Conservation (phyloP, 108 stramenopile species). For the Nitzschia sp. region DNA sequence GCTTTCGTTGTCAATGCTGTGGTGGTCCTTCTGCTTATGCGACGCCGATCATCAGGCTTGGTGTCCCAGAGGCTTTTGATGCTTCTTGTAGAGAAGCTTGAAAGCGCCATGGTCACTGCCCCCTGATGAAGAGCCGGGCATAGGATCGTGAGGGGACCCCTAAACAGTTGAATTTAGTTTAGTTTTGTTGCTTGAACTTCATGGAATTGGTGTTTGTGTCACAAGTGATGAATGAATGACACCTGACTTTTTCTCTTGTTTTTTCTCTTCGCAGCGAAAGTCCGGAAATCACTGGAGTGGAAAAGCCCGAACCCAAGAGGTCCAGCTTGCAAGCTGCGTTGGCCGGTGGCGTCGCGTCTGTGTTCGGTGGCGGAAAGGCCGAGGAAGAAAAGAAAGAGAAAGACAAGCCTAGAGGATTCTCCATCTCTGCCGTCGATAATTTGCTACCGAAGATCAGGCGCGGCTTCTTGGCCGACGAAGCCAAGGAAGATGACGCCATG, state of each 20-base stretch:
- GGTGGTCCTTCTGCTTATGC: constrained; percentile 18
- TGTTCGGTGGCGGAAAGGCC: constrained; percentile 26
- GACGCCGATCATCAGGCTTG: constrained; percentile 19
- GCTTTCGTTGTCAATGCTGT: constrained; percentile 22
- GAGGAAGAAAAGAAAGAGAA: constrained; percentile 28
- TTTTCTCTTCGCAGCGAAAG: constrained; percentile 9
- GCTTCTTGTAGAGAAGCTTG: neutral
- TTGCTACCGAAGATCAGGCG: constrained; percentile 83
- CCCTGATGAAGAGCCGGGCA: neutral
- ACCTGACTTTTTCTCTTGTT: constrained; percentile 14
- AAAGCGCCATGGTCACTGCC: neutral
- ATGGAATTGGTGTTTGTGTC: neutral
- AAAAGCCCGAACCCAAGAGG: constrained; percentile 25
- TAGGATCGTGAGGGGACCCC: neutral
- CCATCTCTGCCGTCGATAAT: constrained; percentile 15
- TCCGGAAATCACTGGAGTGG: constrained; percentile 30
- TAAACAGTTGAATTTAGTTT: constrained; percentile 7
- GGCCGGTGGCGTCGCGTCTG: constrained; percentile 32
- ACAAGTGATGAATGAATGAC: too few species aligned
- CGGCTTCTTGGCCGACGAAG: constrained; percentile 61
- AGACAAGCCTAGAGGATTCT: neutral
- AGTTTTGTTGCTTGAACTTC: neutral
- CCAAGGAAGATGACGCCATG: constrained; percentile 65
- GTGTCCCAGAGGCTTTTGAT: constrained; percentile 7
- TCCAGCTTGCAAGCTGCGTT: constrained; percentile 32